Percentiles rank a stretch among this genome's conserved stretches.
Conservation (phyloP, 768 basidiomycete genomes). For the Lactarius tabidus region DNA sequence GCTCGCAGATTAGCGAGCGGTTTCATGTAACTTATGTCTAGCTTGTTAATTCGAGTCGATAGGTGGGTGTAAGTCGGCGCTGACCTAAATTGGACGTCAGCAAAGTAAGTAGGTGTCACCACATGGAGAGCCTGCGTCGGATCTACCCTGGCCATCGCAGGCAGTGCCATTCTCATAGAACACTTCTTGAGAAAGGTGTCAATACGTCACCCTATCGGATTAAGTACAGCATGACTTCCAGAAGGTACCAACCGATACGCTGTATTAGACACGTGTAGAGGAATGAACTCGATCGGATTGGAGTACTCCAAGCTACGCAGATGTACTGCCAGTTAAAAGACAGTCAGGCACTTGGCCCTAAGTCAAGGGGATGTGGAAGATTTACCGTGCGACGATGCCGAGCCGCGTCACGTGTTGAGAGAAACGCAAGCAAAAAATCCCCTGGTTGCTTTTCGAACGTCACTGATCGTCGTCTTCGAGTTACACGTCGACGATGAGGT, state of each 20-base stretch:
- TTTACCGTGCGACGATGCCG: constrained; percentile 32
- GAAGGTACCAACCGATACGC: neutral
- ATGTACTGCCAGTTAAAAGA: too few relatives aligned
- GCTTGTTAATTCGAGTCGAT: neutral
- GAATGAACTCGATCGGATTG: neutral
- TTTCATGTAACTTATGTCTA: neutral
- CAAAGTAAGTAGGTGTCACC: too few relatives aligned
- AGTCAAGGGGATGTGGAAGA: too few relatives aligned
- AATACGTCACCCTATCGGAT: neutral
- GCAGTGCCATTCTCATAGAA: neutral
- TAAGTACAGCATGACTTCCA: neutral
- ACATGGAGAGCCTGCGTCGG: neutral
- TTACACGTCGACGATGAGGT: constrained; percentile 37
- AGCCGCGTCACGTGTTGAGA: too few relatives aligned
- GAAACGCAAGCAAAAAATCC: constrained; percentile 40
- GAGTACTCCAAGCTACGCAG: too few relatives aligned
- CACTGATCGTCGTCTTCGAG: constrained; percentile 39
- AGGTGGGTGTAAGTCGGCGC: too few relatives aligned
- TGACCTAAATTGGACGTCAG: too few relatives aligned
- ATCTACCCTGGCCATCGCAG: neutral
- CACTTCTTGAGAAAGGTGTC: neutral
- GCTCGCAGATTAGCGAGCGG: neutral
- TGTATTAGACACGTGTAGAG: neutral
- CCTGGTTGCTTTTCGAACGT: constrained; percentile 39
- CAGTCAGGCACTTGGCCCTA: too few relatives aligned